Evolutionary conservation across 495 filamentous ascomycete species (phyloP).

Genomic region (Aspergillus ostianus): DNA sequence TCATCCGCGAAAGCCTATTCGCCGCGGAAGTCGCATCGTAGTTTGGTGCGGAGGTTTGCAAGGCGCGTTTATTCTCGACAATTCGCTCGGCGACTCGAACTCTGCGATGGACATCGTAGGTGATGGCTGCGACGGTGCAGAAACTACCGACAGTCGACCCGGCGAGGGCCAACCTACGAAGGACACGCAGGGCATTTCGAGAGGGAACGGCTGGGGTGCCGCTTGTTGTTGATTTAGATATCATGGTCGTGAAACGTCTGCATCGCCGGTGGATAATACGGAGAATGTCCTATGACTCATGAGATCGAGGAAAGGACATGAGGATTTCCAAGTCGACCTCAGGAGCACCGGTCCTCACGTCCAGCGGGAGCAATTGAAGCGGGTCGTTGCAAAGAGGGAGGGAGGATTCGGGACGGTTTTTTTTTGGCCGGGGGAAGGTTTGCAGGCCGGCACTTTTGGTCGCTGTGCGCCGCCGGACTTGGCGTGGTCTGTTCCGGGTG

Average conservation of each 20-base stretch:
- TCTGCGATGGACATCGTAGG: slow-evolving; percentile 44
- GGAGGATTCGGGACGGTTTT: slow-evolving; percentile 2
- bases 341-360: not conserved
- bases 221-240: slow-evolving; percentile 28
- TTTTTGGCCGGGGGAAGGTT: slow-evolving; percentile 17
- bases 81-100: slow-evolving; percentile 42
- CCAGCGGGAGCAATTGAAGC: slow-evolving; percentile 7
- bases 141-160: slow-evolving; percentile 41
- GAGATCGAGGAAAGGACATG: slow-evolving; percentile 1
- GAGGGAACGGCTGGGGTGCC: slow-evolving; percentile 39
- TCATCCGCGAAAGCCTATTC: slow-evolving; percentile 37
- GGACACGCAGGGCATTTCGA: slow-evolving; percentile 45
- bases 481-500: not conserved
- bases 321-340: not conserved
- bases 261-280: slow-evolving; percentile 25
- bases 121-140: slow-evolving; percentile 42
- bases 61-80: slow-evolving; percentile 42
- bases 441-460: slow-evolving; percentile 19
- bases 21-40: slow-evolving; percentile 47
- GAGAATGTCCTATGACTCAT: slow-evolving; percentile 14
- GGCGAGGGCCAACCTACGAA: slow-evolving; percentile 43
- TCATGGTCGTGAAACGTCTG: slow-evolving; percentile 29
- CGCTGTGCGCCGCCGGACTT: slow-evolving; percentile 24
- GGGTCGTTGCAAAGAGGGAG: not conserved
- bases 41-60: slow-evolving; percentile 44